Evolutionary conservation across 73 alveolate genomes (phyloP), one percentile per base, ranked within the genome.

Genomic region (Paramecium biaurelia): DNA sequence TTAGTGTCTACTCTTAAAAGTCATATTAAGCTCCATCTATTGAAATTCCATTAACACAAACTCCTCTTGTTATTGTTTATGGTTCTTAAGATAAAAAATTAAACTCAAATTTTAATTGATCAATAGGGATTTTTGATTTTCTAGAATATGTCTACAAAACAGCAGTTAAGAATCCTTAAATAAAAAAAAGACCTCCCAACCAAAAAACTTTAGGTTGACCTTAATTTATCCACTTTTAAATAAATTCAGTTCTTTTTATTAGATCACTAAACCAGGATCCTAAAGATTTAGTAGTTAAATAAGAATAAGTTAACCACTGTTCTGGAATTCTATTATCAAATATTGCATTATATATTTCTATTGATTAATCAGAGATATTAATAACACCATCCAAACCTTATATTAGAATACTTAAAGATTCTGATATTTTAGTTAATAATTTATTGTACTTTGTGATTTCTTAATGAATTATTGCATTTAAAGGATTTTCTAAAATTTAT

Each of bases 221-320:
- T 7, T 95, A 87, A 41, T 93, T 93, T 28, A 96, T 94, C 99
- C 99, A 96, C n/a, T 84, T 94, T 70, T 95, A 41, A 85, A 96
- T 94, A 70, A 93, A 96, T 38, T 95, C 70, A 42, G 96, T 49
- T 92, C 99, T 95, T 26, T 95, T 85, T 20, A 93, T 76, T 82
- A 96, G 93, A 92, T 96, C 98, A 89, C 92, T 94, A 41, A 95
- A 94, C 98, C 97, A 96, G 6, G 97, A 93, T 85, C 95, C 96
- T 56, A 96, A 93, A 18, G 96, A 95, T 45, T 96, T 96, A 59
- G 85, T 92, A 38, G 96, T 85, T 14, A 97, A 97, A 67, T 96
- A 96, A 57, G 97, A 92, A 68, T 93, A 90, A 70, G 90, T 95
- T 20, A 89, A 85, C 98, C 99, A 96, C 70, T 56, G 59, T 38